Evolutionary conservation across 2,329 filamentous ascomycete species (phyloP).

Genomic region (Aureobasidium lini): DNA sequence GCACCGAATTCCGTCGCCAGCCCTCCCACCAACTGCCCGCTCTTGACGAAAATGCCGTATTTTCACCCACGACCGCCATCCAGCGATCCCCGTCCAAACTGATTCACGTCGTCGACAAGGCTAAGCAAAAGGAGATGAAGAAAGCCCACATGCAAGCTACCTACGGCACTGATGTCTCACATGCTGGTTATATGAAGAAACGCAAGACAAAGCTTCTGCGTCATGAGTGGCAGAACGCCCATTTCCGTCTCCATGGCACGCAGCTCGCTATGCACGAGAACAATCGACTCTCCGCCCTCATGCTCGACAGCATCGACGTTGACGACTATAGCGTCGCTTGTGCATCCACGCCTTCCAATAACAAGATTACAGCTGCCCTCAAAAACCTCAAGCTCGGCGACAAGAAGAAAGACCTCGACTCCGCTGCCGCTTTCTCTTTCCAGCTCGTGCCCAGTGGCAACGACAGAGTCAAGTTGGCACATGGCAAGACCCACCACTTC

Average conservation of each 20-base stretch:
- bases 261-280: constrained; percentile 59
- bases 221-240: constrained; percentile 89
- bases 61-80: constrained; percentile 30
- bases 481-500: constrained; percentile 84
- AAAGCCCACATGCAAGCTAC: constrained; percentile 18
- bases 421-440: constrained; percentile 63
- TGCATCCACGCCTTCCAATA: constrained; percentile 64
- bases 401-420: constrained; percentile 42
- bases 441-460: constrained; percentile 64
- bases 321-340: constrained; percentile 85
- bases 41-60: constrained; percentile 56
- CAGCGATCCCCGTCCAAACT: constrained; percentile 20
- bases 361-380: constrained; percentile 81
- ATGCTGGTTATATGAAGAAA: constrained; percentile 89
- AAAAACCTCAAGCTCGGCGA: constrained; percentile 61
- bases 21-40: constrained; percentile 64
- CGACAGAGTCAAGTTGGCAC: constrained; percentile 41
- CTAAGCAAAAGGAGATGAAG: constrained; percentile 12
- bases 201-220: constrained; percentile 81
- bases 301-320: constrained; percentile 75
- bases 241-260: constrained; percentile 68
- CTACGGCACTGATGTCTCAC: constrained; percentile 34
- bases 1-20: constrained; percentile 46
- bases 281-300: constrained; percentile 48
- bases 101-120: constrained; percentile 3